These are phyloP conservation scores for Fusarium equiseti DNA, from an alignment of 2,329 filamentous ascomycete genomes.

Conservation along the genomic window DNA sequence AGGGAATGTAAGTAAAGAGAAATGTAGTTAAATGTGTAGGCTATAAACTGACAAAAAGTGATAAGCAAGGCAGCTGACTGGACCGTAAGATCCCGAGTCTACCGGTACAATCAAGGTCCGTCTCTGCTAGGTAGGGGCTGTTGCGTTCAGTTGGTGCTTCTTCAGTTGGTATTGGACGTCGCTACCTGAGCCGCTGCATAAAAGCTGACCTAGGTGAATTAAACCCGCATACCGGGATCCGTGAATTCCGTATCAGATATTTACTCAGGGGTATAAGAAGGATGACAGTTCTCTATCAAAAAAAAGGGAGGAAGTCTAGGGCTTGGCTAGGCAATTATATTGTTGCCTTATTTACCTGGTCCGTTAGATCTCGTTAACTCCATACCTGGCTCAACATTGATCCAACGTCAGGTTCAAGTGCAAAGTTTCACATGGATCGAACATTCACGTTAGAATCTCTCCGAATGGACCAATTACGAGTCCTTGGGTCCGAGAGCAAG, in stretches of 20 bases:
- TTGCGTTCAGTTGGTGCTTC: not conserved
- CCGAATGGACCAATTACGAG: slow-evolving; percentile 27
- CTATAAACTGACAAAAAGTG: not conserved
- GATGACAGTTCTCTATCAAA: not conserved
- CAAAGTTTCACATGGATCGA: slow-evolving; percentile 19
- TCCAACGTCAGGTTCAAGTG: not conserved
- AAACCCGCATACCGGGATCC: slow-evolving; percentile 14
- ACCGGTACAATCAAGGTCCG: slow-evolving; percentile 32
- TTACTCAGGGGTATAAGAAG: slow-evolving; percentile 1
- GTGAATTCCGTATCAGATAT: slow-evolving; percentile 11
- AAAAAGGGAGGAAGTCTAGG: not conserved
- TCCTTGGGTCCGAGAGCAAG: slow-evolving; percentile 24
- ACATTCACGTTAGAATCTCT: slow-evolving; percentile 20
- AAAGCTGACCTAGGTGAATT: slow-evolving; percentile 3
- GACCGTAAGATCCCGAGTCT: slow-evolving; percentile 30
- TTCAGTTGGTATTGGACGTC: slow-evolving; percentile 11
- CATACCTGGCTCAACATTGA: slow-evolving; percentile 6
- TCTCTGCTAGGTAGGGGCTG: slow-evolving; percentile 20
- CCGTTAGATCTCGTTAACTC: not conserved
- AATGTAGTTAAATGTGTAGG: not conserved
- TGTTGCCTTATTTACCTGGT: not conserved
- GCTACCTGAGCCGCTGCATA: slow-evolving; percentile 19
- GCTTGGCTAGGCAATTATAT: slow-evolving; percentile 4
- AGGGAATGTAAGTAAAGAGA: not conserved
- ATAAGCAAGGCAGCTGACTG: slow-evolving; percentile 28